Percentiles rank a stretch among this genome's conserved stretches.
These are phyloP conservation scores for Zygotorulaspora chibaensis DNA, from an alignment of 805 yeast genomes.

Conservation along the genomic window DNA sequence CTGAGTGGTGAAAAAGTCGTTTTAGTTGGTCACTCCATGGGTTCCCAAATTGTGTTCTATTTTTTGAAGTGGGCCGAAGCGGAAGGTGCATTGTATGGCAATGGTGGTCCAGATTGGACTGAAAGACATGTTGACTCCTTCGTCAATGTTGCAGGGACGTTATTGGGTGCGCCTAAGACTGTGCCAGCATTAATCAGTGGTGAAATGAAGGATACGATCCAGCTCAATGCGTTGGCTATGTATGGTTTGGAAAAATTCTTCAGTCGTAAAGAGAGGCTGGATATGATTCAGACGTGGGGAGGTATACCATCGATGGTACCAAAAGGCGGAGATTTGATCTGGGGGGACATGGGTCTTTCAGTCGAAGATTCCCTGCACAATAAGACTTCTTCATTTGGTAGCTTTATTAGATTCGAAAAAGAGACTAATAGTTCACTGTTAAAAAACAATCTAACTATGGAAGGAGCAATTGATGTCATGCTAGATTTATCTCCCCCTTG, in stretches of 20 bases:
- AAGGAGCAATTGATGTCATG: conserved; percentile 62
- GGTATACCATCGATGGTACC: conserved; percentile 95
- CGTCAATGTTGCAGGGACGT: conserved; percentile 86
- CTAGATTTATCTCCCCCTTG: conserved; percentile 67
- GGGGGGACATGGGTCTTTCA: conserved; percentile 80
- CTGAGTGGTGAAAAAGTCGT: conserved; percentile 62
- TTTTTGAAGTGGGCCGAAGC: conserved; percentile 98
- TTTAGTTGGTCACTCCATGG: conserved; percentile 95
- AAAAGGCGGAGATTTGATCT: conserved; percentile 84
- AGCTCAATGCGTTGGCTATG: conserved; percentile 85
- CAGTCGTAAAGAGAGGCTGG: conserved; percentile 82
- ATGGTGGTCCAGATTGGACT: conserved; percentile 90
- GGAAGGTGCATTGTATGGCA: conserved; percentile 70
- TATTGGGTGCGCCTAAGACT: conserved; percentile 91
- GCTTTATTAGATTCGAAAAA: conserved; percentile 58
- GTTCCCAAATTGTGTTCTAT: conserved; percentile 81
- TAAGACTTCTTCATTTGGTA: conserved; percentile 49
- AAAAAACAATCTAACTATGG: conserved; percentile 54
- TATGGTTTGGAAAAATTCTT: conserved; percentile 93
- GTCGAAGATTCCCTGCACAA: conserved; percentile 49
- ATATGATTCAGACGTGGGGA: conserved; percentile 79
- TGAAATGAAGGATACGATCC: conserved; percentile 97
- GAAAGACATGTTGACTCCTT: conserved; percentile 75
- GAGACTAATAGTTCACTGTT: conserved; percentile 6
- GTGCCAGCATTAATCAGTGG: conserved; percentile 91